These are phyloP conservation scores for Botryosphaeria dothidea DNA, from an alignment of 2,329 filamentous ascomycete genomes.

Conservation along the genomic window DNA sequence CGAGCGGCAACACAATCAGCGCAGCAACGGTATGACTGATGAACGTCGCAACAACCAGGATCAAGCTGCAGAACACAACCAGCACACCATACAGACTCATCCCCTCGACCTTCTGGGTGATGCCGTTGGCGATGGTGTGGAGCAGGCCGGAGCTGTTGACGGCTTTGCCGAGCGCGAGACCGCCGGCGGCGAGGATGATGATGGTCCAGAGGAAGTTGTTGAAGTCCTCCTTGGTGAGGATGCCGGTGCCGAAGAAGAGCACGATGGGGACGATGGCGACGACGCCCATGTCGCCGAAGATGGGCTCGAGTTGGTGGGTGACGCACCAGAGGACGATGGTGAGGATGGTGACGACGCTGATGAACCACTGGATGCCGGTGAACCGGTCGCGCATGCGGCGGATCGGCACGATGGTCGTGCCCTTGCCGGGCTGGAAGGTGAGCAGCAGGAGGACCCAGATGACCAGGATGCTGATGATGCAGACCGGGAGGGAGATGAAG, in stretches of 20 bases:
- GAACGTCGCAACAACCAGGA: slow-evolving; percentile 92
- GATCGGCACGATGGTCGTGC: slow-evolving; percentile 88
- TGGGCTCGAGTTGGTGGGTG: slow-evolving; percentile 79
- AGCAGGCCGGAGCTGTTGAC: slow-evolving; percentile 91
- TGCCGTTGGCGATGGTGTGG: slow-evolving; percentile 78
- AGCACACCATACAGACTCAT: slow-evolving; percentile 80
- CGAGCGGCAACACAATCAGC: slow-evolving; percentile 88
- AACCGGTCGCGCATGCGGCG: slow-evolving; percentile 87
- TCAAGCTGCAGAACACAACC: slow-evolving; percentile 80
- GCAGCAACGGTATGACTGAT: slow-evolving; percentile 97
- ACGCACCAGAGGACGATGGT: slow-evolving; percentile 94
- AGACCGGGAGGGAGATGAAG: slow-evolving; percentile 91
- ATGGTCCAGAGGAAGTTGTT: slow-evolving; percentile 99
- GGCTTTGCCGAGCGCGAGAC: slow-evolving; percentile 87
- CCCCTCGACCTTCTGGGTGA: slow-evolving; percentile 72
- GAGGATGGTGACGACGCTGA: slow-evolving; percentile 74
- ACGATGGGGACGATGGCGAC: slow-evolving; percentile 95
- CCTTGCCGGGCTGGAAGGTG: slow-evolving; percentile 81
- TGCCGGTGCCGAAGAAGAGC: slow-evolving; percentile 93
- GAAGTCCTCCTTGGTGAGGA: slow-evolving; percentile 97
- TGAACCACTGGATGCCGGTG: slow-evolving; percentile 88
- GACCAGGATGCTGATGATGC: slow-evolving; percentile 79
- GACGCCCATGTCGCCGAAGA: slow-evolving; percentile 98
- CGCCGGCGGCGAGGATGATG: slow-evolving; percentile 94
- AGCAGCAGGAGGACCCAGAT: slow-evolving; percentile 87